Evolutionary conservation across 73 alveolate genomes (phyloP), one percentile per base, ranked within the genome.

Genomic region (Paramecium octaurelia): DNA sequence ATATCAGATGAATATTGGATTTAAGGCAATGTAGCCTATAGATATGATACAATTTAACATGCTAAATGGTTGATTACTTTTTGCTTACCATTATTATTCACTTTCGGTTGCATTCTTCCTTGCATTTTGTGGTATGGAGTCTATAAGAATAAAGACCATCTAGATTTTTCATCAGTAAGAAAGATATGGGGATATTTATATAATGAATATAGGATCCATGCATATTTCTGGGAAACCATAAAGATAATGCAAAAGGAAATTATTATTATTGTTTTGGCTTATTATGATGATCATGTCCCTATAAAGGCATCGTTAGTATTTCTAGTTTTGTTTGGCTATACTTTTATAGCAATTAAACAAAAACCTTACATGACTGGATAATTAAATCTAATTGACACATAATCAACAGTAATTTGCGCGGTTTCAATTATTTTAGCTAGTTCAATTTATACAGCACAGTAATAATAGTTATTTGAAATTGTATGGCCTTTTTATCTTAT

Each of bases 1-100:
- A 76, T 76, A n/a, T 76, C 89, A 76, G 89, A 42, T 23, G 77
- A 31, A n/a, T 29, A 76, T 76, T 76, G 70, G 60, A 29, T 76
- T 18, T 20, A 76, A 42, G 60, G 73, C 8, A 76, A 76, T 76
- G 89, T 76, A 1, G 34, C 89, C 0, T 76, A 76, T 35, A 31
- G 42, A 76, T 76, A 42, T 36, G 24, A 24, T 31, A 76, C 80
- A 18, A n/a, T 14, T 23, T 35, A 4, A 31, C 77, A 76, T 36
- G 8, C 8, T n/a, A 12, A 10, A 36, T 76, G 90, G 90, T 8
- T n/a, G 14, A 40, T 76, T 4, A 8, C 20, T 5, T 43, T 76
- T 40, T 20, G 23, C 9, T 0, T 43, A 23, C 90, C 90, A 0
- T n/a, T 36, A 40, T 76, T 76, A 76, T 9, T 43, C 11, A 18